phyloP scores from a whole-genome alignment of 108 stramenopile species.

The Mayamaea pseudoterrestris region DNA sequence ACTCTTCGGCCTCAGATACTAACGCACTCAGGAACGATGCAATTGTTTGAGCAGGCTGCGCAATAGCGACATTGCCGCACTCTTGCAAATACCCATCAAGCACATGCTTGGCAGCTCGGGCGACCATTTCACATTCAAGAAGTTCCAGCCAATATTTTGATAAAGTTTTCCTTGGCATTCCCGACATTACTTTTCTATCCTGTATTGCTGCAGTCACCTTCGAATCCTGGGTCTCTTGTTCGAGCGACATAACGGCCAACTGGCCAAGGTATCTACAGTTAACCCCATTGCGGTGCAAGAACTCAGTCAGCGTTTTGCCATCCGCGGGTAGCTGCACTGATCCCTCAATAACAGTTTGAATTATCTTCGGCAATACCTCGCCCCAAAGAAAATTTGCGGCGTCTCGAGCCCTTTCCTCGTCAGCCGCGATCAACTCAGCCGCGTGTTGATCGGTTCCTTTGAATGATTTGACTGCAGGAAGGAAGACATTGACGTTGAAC shows the following conservation, averaged over 20 bases:
- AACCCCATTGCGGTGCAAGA: slow-evolving; percentile 83
- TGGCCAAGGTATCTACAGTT: slow-evolving; percentile 93
- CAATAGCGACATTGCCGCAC: slow-evolving; percentile 29
- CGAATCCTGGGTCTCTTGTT: slow-evolving; percentile 64
- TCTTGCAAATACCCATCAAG: slow-evolving; percentile 59
- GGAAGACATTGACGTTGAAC: slow-evolving; percentile 86
- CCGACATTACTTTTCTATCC: slow-evolving; percentile 23
- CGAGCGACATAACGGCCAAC: slow-evolving; percentile 63
- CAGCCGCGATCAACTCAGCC: slow-evolving; percentile 48
- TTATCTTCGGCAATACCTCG: slow-evolving; percentile 65
- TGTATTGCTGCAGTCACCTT: slow-evolving; percentile 28
- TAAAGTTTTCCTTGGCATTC: slow-evolving; percentile 40
- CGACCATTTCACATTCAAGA: slow-evolving; percentile 94
- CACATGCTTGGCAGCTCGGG: slow-evolving; percentile 85
- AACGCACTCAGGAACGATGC: slow-evolving; percentile 83
- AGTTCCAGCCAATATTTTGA: slow-evolving; percentile 88
- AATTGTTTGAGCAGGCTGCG: slow-evolving; percentile 61
- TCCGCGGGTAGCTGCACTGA: slow-evolving; percentile 52
- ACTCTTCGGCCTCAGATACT: slow-evolving; percentile 68
- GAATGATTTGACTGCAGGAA: slow-evolving; percentile 57
- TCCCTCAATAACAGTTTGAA: slow-evolving; percentile 44
- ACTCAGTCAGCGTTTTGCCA: slow-evolving; percentile 69
- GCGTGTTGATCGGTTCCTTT: slow-evolving; percentile 41
- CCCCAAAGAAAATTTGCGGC: slow-evolving; percentile 76
- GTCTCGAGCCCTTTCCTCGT: slow-evolving; percentile 74